Percentiles rank a stretch among this genome's conserved stretches.
These are phyloP conservation scores for Penicillium crustosum DNA, from an alignment of 2,329 filamentous ascomycete genomes.

Conservation along the genomic window DNA sequence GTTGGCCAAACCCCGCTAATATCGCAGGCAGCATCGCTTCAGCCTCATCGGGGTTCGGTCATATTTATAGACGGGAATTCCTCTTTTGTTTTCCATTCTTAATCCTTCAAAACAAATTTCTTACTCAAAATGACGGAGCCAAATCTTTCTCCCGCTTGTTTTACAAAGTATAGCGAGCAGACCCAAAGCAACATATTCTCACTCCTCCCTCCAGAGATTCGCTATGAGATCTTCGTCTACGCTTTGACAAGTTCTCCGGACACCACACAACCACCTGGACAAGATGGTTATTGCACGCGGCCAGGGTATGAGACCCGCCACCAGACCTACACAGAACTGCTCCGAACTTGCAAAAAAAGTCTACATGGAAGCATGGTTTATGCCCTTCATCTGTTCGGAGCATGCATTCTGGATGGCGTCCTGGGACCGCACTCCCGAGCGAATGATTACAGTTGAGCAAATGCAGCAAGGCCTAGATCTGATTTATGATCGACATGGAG, in stretches of 20 bases:
- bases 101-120: too few species aligned
- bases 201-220: neutral
- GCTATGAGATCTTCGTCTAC: neutral
- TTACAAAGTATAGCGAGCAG: neutral
- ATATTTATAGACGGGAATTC: neutral
- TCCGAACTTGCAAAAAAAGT: constrained; percentile 46
- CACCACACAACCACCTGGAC: neutral
- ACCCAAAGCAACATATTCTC: neutral
- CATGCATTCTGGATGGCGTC: constrained; percentile 43
- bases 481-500: constrained; percentile 23
- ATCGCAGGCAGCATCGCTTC: neutral
- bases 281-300: neutral
- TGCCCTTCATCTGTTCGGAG: constrained; percentile 44
- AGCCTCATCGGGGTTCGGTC: neutral
- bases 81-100: neutral
- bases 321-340: constrained; percentile 39
- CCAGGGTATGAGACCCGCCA: constrained; percentile 15
- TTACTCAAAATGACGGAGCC: neutral
- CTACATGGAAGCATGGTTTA: constrained; percentile 47
- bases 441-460: constrained; percentile 3
- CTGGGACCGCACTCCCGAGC: constrained; percentile 33
- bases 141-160: neutral
- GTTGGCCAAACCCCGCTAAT: neutral
- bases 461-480: constrained; percentile 20
- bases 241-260: neutral